Percentiles rank a stretch among this genome's conserved stretches.
These are phyloP conservation scores for Candida sp. DNA, from an alignment of 1,139 yeast species.

Conservation along the genomic window DNA sequence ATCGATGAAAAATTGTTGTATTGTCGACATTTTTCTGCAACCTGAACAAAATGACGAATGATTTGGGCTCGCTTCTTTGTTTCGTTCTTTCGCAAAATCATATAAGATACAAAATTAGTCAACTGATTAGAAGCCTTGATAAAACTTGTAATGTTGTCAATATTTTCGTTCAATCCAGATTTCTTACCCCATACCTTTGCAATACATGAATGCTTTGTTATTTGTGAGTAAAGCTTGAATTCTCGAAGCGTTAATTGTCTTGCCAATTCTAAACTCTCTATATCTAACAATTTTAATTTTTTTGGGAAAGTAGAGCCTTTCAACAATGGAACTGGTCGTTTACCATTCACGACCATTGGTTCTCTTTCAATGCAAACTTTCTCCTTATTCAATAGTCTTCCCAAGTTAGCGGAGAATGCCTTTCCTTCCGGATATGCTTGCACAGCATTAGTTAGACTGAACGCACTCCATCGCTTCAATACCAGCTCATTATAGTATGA, in stretches of 20 bases:
- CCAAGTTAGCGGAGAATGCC: slow-evolving; percentile 22
- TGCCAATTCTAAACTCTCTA: slow-evolving; percentile 77
- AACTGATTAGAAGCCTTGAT: slow-evolving; percentile 79
- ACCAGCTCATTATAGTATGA: slow-evolving; percentile 52
- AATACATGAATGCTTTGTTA: slow-evolving; percentile 72
- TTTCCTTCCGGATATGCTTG: slow-evolving; percentile 40
- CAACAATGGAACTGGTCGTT: slow-evolving; percentile 42
- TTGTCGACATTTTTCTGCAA: slow-evolving; percentile 76
- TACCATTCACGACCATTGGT: slow-evolving; percentile 25
- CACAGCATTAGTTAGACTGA: slow-evolving; percentile 48
- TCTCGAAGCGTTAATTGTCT: slow-evolving; percentile 83
- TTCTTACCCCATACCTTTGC: slow-evolving; percentile 78
- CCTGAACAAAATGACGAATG: slow-evolving; percentile 72
- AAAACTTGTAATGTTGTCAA: slow-evolving; percentile 57
- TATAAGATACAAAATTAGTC: slow-evolving; percentile 81
- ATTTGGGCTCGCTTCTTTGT: slow-evolving; percentile 65
- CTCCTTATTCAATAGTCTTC: slow-evolving; percentile 29
- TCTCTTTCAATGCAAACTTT: slow-evolving; percentile 25
- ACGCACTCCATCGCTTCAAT: slow-evolving; percentile 51
- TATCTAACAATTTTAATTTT: slow-evolving; percentile 54
- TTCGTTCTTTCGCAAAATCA: slow-evolving; percentile 65
- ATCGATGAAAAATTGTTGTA: slow-evolving; percentile 85
- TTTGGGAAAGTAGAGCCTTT: slow-evolving; percentile 33
- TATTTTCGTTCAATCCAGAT: slow-evolving; percentile 54
- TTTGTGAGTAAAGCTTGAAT: slow-evolving; percentile 62